These are phyloP conservation scores for Yamagishiella unicocca DNA, from an alignment of 139 green algal species.

Conservation along the genomic window DNA sequence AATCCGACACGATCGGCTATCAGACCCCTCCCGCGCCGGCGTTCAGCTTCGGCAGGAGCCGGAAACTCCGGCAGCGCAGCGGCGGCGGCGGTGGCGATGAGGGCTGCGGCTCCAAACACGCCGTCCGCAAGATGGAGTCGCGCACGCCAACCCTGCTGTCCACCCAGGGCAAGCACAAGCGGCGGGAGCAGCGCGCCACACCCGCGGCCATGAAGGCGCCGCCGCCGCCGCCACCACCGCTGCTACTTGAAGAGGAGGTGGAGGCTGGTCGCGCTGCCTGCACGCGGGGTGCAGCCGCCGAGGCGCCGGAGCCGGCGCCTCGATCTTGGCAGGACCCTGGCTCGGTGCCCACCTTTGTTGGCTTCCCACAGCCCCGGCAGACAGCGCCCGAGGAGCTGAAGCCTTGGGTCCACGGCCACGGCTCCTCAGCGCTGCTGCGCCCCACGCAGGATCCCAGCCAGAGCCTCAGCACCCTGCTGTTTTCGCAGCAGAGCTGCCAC, in stretches of 20 bases:
- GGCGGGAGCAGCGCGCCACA: slow-evolving; percentile 2
- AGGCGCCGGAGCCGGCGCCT: not conserved
- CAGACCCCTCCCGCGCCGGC: not conserved
- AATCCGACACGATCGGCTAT: no score
- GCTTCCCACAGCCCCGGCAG: no score
- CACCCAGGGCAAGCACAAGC: slow-evolving; percentile 36
- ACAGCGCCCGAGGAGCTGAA: no score
- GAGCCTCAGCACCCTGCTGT: not conserved
- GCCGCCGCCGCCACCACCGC: not conserved
- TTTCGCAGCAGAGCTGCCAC: not conserved
- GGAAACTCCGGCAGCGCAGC: not conserved
- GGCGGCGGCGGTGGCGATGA: not conserved
- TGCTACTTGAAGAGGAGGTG: no score
- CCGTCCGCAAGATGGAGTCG: not conserved
- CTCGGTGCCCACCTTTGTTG: no score
- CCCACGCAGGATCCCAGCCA: not conserved
- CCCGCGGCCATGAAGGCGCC: not conserved
- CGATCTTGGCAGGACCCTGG: no score
- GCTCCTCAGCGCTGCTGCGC: not conserved
- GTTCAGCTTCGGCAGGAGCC: not conserved
- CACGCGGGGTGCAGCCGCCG: no score
- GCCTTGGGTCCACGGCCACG: no score
- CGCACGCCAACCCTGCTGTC: slow-evolving; percentile 13
- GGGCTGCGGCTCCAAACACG: not conserved
- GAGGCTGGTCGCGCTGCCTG: no score